Evolutionary conservation across 1,139 yeast species (phyloP).

Genomic region (Pichiaceae sp.): DNA sequence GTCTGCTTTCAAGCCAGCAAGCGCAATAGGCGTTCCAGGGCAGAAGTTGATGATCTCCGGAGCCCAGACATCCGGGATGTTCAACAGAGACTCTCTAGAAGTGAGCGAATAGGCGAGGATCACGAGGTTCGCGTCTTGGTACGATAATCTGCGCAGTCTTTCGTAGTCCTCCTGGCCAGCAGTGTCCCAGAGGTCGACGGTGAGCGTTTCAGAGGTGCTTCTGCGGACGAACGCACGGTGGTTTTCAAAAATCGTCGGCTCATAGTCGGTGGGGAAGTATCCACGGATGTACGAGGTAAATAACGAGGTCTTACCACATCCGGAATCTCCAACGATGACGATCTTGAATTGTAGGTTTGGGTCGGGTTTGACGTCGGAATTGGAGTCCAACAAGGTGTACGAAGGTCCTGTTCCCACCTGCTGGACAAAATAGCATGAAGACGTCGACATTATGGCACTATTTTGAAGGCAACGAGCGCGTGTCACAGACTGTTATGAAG

Average conservation of each 20-base stretch:
- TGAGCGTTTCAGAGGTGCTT: constrained; percentile 33
- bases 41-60: constrained; percentile 84
- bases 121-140: constrained; percentile 72
- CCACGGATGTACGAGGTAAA: constrained; percentile 77
- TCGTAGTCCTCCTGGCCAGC: constrained; percentile 94
- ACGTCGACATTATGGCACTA: background rate
- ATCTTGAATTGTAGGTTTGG: constrained; percentile 41
- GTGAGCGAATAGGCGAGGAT: constrained; percentile 72
- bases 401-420: background rate
- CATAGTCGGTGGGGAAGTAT: constrained; percentile 57
- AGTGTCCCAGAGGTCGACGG: constrained; percentile 72
- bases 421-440: background rate
- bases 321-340: constrained; percentile 92
- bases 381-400: constrained; percentile 1
- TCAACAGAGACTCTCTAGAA: constrained; percentile 53
- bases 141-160: constrained; percentile 71
- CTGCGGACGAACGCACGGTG: constrained; percentile 54
- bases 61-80: constrained; percentile 75
- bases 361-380: constrained; percentile 1
- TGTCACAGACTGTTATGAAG: too few species aligned
- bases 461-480: too few species aligned
- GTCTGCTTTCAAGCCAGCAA: constrained; percentile 79
- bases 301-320: constrained; percentile 88
- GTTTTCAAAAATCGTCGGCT: constrained; percentile 88
- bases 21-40: constrained; percentile 64